phyloP scores from a whole-genome alignment of 1,284 basidiomycete genomes.

The Moesziomyces sp. region DNA sequence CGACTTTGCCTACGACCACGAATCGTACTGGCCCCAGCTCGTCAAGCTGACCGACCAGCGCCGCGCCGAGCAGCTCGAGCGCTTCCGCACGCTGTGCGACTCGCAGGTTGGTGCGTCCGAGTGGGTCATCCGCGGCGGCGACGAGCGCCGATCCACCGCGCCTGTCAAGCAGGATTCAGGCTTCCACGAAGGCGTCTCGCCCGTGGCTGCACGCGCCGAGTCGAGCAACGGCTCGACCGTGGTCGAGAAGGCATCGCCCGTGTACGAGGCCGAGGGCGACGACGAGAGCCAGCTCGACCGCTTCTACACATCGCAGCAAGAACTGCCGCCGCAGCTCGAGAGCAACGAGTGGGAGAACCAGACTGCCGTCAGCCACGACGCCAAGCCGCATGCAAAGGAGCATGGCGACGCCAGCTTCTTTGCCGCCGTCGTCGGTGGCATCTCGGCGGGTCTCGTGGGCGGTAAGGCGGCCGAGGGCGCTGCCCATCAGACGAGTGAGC shows the following conservation, averaged over 20 bases:
- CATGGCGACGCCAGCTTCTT: conserved; percentile 36
- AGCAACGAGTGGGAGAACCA: conserved; percentile 21
- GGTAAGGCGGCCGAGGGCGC: conserved; percentile 23
- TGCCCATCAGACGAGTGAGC: conserved; percentile 9
- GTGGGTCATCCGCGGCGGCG: conserved; percentile 67
- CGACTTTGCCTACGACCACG: conserved; percentile 74
- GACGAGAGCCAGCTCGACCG: conserved; percentile 34
- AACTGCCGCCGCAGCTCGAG: conserved; percentile 31
- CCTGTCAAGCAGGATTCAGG: conserved; percentile 44
- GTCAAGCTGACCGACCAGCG: conserved; percentile 73
- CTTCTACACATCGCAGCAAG: conserved; percentile 40
- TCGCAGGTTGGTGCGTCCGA: conserved; percentile 65
- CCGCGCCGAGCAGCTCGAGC: conserved; percentile 72
- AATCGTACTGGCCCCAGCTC: conserved; percentile 78
- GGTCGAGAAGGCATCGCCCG: conserved; percentile 11
- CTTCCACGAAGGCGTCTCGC: conserved; percentile 15
- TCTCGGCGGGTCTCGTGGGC: conserved; percentile 20
- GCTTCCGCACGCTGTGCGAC: conserved; percentile 69
- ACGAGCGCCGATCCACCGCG: conserved; percentile 27
- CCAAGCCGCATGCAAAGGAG: conserved; percentile 17
- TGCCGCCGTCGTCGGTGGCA: conserved; percentile 33
- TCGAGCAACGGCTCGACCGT: conserved; percentile 13
- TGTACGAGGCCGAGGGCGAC: conserved; percentile 13
- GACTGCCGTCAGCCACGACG: conserved; percentile 17
- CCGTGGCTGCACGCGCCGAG: conserved; percentile 2